Evolutionary conservation across 495 filamentous ascomycete genomes (phyloP), one percentile per base, ranked within the genome.

Genomic region (Durotheca rogersii): DNA sequence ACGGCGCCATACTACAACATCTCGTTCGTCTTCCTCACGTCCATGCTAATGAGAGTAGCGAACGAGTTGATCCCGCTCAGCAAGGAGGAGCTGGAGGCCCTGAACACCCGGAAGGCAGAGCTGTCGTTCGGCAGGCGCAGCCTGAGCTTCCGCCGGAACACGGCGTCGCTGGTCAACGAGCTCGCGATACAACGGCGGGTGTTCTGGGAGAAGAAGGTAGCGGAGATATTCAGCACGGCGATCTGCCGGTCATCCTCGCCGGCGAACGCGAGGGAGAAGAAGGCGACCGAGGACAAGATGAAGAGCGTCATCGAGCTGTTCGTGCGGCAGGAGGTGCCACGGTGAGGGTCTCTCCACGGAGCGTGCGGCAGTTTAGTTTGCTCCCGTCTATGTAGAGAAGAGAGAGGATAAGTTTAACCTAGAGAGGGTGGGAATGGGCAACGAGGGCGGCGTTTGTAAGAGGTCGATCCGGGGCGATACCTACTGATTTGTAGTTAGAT

Each of bases 21-120:
- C 49, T 88, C 86, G 0, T 93, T 95, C 62, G 84, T 91, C 6
- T 90, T 95, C 49, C 67, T 96, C 25, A 90, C 83, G 2, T 83
- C 87, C 33, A 89, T 91, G 78, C 77, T 96, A 9, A 63, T 67
- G 6, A 65, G 67, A 11, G 66, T 77, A 15, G 70, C 67, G 6
- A 56, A 60, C 7, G 78, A 82, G 47, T 60, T 83, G 10, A 67
- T 71, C 0, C 69, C 77, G 0, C 46, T 78, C 0, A 69, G 54
- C 21, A 72, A 70, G 29, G 47, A 65, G 0, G 64, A 69, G 42
- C 17, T 63, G 10, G 68, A 71, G 16, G 53, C 42, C n/a, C 32
- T 66, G 27, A 51, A 45, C 10, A 41, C 58, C 5, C 49, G 51
- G 2, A 55, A 30, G 3, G 27, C 60, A 3, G 64, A 49, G 7